Conservation (phyloP, 768 basidiomycete species). For the Krasilnikovozyma curviuscula region DNA sequence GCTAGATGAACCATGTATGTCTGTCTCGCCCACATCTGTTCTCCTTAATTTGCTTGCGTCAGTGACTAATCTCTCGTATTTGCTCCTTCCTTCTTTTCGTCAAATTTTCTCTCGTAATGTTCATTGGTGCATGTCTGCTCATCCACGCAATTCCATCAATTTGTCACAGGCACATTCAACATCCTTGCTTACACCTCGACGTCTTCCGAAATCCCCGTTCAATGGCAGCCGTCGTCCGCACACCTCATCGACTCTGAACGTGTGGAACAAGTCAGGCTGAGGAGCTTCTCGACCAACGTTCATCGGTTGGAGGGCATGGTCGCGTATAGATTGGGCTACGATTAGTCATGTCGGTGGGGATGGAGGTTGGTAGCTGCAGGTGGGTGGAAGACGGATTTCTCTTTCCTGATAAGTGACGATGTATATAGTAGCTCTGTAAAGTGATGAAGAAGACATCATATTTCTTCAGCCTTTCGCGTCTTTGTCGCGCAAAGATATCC, state of each 20-base stretch:
- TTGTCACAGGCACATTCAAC: conserved; percentile 54
- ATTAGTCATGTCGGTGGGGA: no score
- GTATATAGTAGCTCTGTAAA: no score
- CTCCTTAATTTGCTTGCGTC: not conserved
- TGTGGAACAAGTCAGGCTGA: conserved; percentile 51
- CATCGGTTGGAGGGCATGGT: conserved; percentile 97
- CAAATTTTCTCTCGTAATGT: not conserved
- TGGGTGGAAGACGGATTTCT: no score
- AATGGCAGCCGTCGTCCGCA: conserved; percentile 92
- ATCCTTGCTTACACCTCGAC: conserved; percentile 76
- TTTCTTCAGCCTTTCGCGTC: no score
- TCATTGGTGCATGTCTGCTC: not conserved
- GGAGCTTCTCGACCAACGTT: conserved; percentile 93
- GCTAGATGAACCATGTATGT: conserved; percentile 51
- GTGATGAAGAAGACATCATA: no score
- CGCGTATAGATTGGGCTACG: conserved; percentile 45
- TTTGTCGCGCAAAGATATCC: no score
- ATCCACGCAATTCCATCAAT: not conserved
- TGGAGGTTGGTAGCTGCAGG: no score
- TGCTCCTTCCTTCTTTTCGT: not conserved
- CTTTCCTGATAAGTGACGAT: no score
- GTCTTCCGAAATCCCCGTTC: conserved; percentile 69
- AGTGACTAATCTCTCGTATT: not conserved
- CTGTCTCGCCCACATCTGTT: not conserved
- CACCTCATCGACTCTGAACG: conserved; percentile 81